These are phyloP conservation scores for Blastomyces gilchristii DNA, from an alignment of 2,329 filamentous ascomycete genomes.

Conservation along the genomic window DNA sequence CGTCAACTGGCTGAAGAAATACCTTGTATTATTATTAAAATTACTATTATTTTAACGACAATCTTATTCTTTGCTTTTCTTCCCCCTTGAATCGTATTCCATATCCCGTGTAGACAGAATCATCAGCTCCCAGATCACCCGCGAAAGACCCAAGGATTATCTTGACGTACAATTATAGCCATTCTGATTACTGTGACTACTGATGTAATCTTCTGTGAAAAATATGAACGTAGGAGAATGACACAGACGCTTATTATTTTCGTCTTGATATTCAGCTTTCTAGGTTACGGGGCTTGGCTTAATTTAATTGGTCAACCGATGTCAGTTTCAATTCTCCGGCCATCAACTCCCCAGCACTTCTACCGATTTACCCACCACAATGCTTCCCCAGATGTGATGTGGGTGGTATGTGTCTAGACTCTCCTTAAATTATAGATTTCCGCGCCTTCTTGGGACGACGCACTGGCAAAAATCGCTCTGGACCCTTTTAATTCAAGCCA, in stretches of 20 bases:
- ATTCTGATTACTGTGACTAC: too few relatives aligned
- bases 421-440: not conserved
- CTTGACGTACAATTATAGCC: too few relatives aligned
- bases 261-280: too few relatives aligned
- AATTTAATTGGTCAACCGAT: not conserved
- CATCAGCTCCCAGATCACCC: too few relatives aligned
- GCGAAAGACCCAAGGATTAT: too few relatives aligned
- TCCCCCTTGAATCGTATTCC: too few relatives aligned
- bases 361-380: not conserved
- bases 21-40: not conserved
- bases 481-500: not conserved
- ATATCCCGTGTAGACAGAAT: too few relatives aligned
- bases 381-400: not conserved
- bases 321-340: not conserved
- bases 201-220: too few relatives aligned
- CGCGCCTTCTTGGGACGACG: not conserved
- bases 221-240: too few relatives aligned
- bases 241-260: too few relatives aligned
- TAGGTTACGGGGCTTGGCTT: too few relatives aligned
- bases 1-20: not conserved
- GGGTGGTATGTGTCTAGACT: not conserved
- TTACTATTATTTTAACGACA: not conserved
- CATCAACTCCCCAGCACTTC: not conserved
- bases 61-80: too few relatives aligned
- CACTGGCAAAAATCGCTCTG: conserved; percentile 1